These are phyloP conservation scores for Dipteronia sinensis DNA, from an alignment of 345 rosid species.

Conservation along the genomic window DNA sequence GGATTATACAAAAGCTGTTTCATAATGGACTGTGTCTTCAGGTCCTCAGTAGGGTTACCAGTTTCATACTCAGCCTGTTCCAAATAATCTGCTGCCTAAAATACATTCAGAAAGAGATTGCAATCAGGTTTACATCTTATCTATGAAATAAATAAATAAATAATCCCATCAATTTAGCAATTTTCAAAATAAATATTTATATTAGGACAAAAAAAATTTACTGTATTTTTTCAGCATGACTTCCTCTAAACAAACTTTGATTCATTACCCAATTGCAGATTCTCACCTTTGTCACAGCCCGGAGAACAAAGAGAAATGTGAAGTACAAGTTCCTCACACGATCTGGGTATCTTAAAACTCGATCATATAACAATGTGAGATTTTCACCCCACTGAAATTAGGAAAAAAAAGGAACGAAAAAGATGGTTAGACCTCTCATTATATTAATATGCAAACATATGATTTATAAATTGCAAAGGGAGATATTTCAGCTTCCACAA, in stretches of 20 bases:
- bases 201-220: not conserved
- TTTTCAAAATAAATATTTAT: not conserved
- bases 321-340: conserved; percentile 89
- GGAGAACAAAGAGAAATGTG: conserved; percentile 87
- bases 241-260: not conserved
- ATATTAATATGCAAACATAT: no score
- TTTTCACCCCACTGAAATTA: conserved; percentile 93
- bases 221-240: not conserved
- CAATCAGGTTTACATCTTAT: not conserved
- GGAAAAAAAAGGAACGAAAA: conserved; percentile 3
- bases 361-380: conserved; percentile 73
- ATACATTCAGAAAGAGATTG: conserved; percentile 2
- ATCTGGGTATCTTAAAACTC: conserved; percentile 83
- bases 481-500: not conserved
- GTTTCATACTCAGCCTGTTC: conserved; percentile 87
- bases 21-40: conserved; percentile 79
- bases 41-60: conserved; percentile 78
- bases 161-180: not conserved
- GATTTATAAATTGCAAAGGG: not conserved
- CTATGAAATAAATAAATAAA: not conserved
- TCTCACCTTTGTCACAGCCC: conserved; percentile 88
- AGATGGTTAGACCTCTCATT: not conserved
- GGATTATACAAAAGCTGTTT: conserved; percentile 72
- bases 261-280: not conserved
- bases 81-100: conserved; percentile 77